Conservation (phyloP, 73 alveolate species). For the Strombidium stylifer region DNA sequence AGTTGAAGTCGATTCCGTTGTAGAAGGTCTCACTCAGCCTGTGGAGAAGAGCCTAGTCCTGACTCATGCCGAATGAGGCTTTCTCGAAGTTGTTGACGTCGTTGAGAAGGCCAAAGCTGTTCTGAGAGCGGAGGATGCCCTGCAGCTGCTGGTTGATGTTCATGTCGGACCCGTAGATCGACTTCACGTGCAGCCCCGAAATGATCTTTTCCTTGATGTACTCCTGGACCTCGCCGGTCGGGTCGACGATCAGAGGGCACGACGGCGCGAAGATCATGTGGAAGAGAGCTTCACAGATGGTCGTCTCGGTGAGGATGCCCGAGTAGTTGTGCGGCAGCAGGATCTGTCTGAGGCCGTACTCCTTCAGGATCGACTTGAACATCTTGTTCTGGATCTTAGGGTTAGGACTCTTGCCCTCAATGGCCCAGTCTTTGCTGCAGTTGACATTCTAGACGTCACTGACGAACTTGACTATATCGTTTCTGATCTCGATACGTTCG, state of each 20-base stretch:
- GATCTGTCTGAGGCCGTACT: constrained; percentile 30
- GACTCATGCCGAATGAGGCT: constrained; percentile 15
- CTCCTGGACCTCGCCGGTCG: constrained; percentile 39
- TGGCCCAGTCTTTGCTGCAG: constrained; percentile 22
- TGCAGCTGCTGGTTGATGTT: constrained; percentile 13
- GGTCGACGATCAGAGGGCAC: constrained; percentile 42
- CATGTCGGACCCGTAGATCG: constrained; percentile 14
- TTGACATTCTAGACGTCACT: constrained; percentile 7
- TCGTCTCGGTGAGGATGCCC: constrained; percentile 1
- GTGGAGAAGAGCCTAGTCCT: constrained; percentile 21
- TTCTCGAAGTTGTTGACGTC: constrained; percentile 24
- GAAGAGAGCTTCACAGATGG: constrained; percentile 37
- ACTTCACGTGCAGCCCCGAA: constrained; percentile 3
- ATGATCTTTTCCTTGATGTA: constrained; percentile 5
- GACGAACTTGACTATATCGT: constrained; percentile 30
- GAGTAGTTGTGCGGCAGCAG: background rate
- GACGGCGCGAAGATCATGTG: constrained; percentile 45
- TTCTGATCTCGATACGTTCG: constrained; percentile 28
- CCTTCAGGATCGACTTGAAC: constrained; percentile 45
- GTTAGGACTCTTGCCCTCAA: background rate
- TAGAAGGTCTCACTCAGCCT: constrained; percentile 18
- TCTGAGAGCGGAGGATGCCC: constrained; percentile 3
- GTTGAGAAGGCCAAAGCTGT: constrained; percentile 24
- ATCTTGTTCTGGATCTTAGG: constrained; percentile 15
- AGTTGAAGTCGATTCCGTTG: constrained; percentile 48